Evolutionary conservation across 2,329 filamentous ascomycete species (phyloP), one percentile per base, ranked within the genome.

Genomic region (Fusarium sp.): DNA sequence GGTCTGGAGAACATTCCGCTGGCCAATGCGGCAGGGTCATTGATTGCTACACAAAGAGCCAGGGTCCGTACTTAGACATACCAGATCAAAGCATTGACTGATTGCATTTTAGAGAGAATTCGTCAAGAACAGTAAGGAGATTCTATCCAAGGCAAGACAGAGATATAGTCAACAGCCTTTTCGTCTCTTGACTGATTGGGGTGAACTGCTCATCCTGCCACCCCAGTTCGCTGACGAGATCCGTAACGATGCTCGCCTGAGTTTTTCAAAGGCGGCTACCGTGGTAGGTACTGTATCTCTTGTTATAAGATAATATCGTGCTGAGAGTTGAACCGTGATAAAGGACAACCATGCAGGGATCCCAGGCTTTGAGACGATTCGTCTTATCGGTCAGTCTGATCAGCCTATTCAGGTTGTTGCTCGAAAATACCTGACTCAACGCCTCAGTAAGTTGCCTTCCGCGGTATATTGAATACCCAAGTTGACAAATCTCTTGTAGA

Each of bases 371-470:
- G 51, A 49, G n/a, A 53, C 51, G 3, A 31, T 53, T 26, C 29
- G 13, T 5, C 15, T 53, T 0, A 31, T 53, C 1, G 43, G 51
- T 0, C 29, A 31, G 2, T n/a, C 25, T 1, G 51, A 53, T 0
- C 43, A 53, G 36, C 51, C 32, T 2, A 28, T 53, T 7, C 51
- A 53, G 29, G 28, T 29, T 3, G 51, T 53, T 1, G 51, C 51
- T 2, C 29, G 51, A 0, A 48, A 42, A 31, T 31, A 53, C 5
- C 13, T 53, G 3, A 53, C 51, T 8, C 31, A 53, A 10, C 44
- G 40, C 19, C 36, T 53, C 2, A 35, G 51, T 53, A 2, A 6
- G 31, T 13, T 11, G 13, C 3, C 6, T 5, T 43, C 15, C n/a
- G n/a, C n/a, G n/a, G 8, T 12, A n/a, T n/a, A n/a, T n/a, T n/a